Evolutionary conservation across 345 rosid genomes (phyloP).

Genomic region (Leavenworthia alabamica): DNA sequence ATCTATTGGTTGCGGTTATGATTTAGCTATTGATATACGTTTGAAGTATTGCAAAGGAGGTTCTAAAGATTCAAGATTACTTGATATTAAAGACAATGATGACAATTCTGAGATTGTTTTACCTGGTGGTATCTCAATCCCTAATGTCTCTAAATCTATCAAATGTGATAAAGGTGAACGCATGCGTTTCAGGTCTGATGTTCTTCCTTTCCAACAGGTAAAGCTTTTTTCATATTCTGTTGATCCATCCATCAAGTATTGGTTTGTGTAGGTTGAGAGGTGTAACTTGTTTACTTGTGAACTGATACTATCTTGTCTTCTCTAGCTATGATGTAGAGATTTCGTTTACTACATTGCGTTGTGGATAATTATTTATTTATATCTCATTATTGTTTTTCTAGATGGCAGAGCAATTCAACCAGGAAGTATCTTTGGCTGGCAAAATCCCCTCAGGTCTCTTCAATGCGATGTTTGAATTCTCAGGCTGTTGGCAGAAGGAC

Average conservation of each 20-base stretch:
- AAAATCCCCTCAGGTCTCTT: conserved; percentile 91
- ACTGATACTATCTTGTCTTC: not conserved
- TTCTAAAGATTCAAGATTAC: conserved; percentile 43
- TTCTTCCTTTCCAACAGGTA: conserved; percentile 89
- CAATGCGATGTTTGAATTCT: conserved; percentile 83
- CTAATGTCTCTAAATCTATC: conserved; percentile 69
- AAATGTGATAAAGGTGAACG: conserved; percentile 97
- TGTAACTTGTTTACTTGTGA: not conserved
- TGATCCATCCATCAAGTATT: not conserved
- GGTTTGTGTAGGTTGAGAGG: not conserved
- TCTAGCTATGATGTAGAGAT: conserved; percentile 4
- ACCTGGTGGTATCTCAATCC: conserved; percentile 77
- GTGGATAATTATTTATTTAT: not conserved
- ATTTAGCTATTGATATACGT: conserved; percentile 63
- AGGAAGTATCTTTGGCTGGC: conserved; percentile 75
- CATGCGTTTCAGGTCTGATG: conserved; percentile 73
- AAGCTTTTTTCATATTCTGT: not conserved
- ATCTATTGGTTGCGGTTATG: conserved; percentile 87
- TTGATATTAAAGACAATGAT: conserved; percentile 58
- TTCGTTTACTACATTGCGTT: not conserved
- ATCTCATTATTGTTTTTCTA: conserved; percentile 16
- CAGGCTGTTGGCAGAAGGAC: conserved; percentile 90
- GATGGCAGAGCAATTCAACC: conserved; percentile 99
- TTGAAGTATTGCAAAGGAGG: conserved; percentile 74
- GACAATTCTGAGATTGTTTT: conserved; percentile 54